phyloP scores from a whole-genome alignment of 2,329 filamentous ascomycete genomes.

The Chrysoporthe puriensis region DNA sequence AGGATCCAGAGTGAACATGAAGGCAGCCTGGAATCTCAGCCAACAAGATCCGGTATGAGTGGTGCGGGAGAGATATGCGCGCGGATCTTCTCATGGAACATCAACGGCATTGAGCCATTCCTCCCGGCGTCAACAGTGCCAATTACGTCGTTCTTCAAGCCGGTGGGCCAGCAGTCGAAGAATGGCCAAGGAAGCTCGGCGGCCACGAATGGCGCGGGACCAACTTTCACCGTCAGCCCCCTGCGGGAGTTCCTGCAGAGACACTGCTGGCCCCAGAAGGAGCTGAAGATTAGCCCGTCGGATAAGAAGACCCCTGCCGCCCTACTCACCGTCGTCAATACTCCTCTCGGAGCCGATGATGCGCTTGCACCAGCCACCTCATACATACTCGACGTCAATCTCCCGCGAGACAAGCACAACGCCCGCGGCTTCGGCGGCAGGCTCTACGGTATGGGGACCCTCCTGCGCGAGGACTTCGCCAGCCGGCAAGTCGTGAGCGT shows the following conservation, averaged over 20 bases:
- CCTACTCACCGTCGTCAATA: slow-evolving; percentile 31
- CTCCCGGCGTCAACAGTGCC: slow-evolving; percentile 29
- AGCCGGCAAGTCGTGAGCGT: slow-evolving; percentile 35
- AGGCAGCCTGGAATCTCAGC: too few species aligned
- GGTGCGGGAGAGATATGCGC: slow-evolving; percentile 1
- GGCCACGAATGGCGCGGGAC: neutral
- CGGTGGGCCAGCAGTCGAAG: neutral
- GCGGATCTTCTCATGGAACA: slow-evolving; percentile 36
- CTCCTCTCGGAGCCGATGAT: slow-evolving; percentile 23
- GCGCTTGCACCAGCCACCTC: slow-evolving; percentile 4
- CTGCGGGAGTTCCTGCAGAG: slow-evolving; percentile 33
- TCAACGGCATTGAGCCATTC: slow-evolving; percentile 34
- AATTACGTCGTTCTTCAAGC: slow-evolving; percentile 35
- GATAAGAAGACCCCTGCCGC: slow-evolving; percentile 26
- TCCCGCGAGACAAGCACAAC: slow-evolving; percentile 54
- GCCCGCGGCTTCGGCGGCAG: slow-evolving; percentile 53
- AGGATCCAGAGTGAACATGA: neutral
- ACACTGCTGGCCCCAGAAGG: slow-evolving; percentile 35
- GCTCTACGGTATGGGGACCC: slow-evolving; percentile 55
- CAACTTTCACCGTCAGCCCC: neutral
- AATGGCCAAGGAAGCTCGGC: neutral
- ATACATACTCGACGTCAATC: slow-evolving; percentile 44
- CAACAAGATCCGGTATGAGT: neutral
- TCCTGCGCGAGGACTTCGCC: slow-evolving; percentile 50
- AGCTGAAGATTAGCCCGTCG: slow-evolving; percentile 32